Conservation (phyloP, 257 asterid species). For the Fraxinus quadrangulata region DNA sequence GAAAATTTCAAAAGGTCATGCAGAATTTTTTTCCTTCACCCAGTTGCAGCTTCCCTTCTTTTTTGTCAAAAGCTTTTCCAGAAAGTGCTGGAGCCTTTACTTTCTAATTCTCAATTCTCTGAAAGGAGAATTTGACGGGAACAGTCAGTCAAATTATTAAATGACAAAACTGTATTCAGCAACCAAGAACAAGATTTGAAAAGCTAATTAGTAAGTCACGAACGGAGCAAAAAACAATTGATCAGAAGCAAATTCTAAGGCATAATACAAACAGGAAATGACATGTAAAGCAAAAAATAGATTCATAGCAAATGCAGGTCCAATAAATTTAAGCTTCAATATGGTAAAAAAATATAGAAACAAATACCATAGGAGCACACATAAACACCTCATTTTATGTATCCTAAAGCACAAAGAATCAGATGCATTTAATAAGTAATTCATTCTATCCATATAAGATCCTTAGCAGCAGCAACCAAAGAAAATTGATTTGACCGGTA, state of each 20-base stretch:
- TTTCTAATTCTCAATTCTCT: constrained; percentile 30
- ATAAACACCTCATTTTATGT: not conserved
- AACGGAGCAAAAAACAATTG: not conserved
- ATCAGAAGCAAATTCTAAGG: not conserved
- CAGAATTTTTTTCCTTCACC: constrained; percentile 46
- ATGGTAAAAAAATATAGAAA: not conserved
- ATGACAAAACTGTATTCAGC: not conserved
- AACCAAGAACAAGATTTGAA: not conserved
- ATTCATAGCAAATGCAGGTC: not conserved
- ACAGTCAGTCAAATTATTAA: constrained; percentile 6
- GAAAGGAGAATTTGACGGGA: constrained; percentile 33
- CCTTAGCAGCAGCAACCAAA: not conserved
- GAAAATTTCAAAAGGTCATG: constrained; percentile 72
- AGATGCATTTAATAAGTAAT: not conserved
- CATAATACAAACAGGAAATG: not conserved
- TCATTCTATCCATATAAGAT: not conserved
- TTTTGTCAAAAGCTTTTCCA: constrained; percentile 40
- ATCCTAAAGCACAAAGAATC: not conserved
- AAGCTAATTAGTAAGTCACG: not conserved
- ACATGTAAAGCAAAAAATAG: not conserved
- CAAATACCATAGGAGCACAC: not conserved
- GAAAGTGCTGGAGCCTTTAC: constrained; percentile 36
- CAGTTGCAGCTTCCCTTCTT: constrained; percentile 52
- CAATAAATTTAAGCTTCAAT: not conserved
- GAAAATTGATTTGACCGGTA: not conserved